phyloP scores from a whole-genome alignment of 306 rosid species.

The Macrotyloma uniflorum region DNA sequence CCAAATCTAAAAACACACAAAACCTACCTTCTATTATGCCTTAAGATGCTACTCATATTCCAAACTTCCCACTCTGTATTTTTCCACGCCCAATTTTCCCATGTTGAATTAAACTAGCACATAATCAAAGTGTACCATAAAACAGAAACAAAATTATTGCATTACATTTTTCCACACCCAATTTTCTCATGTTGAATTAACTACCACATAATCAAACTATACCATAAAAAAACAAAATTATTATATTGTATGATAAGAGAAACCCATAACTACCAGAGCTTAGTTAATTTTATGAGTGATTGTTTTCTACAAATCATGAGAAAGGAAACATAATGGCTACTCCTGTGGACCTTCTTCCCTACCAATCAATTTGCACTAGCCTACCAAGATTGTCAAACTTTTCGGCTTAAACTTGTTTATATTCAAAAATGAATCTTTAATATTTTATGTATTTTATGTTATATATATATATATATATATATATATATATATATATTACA shows the following conservation, averaged over 20 bases:
- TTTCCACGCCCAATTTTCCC: too few relatives aligned
- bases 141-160: background rate
- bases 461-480: background rate
- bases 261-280: background rate
- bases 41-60: background rate
- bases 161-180: too few relatives aligned
- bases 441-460: too few relatives aligned
- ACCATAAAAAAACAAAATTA: too few relatives aligned
- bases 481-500: background rate
- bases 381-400: conserved; percentile 43
- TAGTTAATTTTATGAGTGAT: background rate
- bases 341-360: conserved; percentile 26
- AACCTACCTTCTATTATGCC: background rate
- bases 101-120: background rate
- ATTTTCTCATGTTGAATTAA: too few relatives aligned
- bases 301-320: background rate
- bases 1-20: background rate
- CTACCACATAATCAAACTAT: too few relatives aligned
- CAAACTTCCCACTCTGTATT: background rate
- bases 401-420: conserved; percentile 43
- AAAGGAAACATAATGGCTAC: background rate
- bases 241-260: too few relatives aligned
- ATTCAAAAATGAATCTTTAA: conserved; percentile 32
- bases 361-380: conserved; percentile 22
- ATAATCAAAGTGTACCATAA: background rate